phyloP scores from a whole-genome alignment of 257 asterid species.

The Fraxinus cuspidata region DNA sequence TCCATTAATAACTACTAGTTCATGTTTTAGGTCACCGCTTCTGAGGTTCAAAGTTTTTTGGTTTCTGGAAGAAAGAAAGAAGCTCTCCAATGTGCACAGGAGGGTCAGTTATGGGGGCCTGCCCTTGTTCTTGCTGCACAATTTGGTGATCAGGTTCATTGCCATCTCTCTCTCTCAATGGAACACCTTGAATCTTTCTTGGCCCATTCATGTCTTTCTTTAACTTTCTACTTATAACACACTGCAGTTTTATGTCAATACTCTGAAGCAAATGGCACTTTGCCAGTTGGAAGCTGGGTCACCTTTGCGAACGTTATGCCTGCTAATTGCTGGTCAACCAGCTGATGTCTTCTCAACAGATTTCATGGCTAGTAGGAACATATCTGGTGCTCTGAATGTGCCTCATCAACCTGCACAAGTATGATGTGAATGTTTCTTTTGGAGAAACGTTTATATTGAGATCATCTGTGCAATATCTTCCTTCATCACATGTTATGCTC shows the following conservation, averaged over 20 bases:
- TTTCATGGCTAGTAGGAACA: conserved; percentile 41
- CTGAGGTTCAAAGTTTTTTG: conserved; percentile 80
- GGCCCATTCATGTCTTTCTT: conserved; percentile 7
- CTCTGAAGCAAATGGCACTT: conserved; percentile 93
- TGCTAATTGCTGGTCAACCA: conserved; percentile 92
- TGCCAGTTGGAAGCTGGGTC: conserved; percentile 82
- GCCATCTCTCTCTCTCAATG: conserved; percentile 3
- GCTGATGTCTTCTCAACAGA: conserved; percentile 79
- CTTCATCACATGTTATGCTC: not conserved
- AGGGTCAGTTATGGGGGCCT: conserved; percentile 98
- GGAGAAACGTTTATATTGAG: conserved; percentile 4
- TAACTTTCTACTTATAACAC: conserved; percentile 8
- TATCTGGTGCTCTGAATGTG: conserved; percentile 45
- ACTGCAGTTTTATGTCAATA: conserved; percentile 80
- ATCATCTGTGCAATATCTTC: not conserved
- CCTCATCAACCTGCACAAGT: conserved; percentile 77
- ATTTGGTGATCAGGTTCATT: conserved; percentile 80
- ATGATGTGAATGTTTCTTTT: conserved; percentile 27
- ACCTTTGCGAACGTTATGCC: conserved; percentile 91
- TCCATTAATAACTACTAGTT: conserved; percentile 21
- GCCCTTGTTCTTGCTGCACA: conserved; percentile 98
- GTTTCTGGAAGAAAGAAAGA: conserved; percentile 95
- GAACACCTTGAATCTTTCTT: conserved; percentile 12
- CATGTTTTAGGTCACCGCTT: conserved; percentile 69
- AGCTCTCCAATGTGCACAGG: conserved; percentile 87